Percentiles rank a stretch among this genome's conserved stretches.
Evolutionary conservation across 768 basidiomycete genomes (phyloP).

Genomic region (Amanita brunnescens): DNA sequence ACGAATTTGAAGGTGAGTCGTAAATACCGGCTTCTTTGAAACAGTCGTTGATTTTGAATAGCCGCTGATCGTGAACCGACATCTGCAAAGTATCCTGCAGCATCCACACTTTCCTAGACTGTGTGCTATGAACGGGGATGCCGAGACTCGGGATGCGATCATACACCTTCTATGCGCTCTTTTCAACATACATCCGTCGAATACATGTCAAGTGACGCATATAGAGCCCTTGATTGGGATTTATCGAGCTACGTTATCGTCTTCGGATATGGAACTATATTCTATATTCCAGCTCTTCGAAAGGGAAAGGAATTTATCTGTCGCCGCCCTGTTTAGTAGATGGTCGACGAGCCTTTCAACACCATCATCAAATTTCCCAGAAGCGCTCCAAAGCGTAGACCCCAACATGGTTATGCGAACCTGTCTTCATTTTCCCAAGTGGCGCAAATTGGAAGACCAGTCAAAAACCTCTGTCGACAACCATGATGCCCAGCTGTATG

Average conservation of each 20-base stretch:
- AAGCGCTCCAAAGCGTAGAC: constrained; percentile 66
- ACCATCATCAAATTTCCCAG: constrained; percentile 40
- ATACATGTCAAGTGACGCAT: constrained; percentile 81
- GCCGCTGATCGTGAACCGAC: constrained; percentile 69
- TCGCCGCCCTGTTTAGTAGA: constrained; percentile 48
- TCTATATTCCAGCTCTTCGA: constrained; percentile 78
- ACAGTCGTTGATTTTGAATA: constrained; percentile 11
- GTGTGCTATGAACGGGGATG: constrained; percentile 20
- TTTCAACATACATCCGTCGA: constrained; percentile 69
- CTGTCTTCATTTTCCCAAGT: constrained; percentile 60
- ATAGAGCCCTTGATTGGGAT: constrained; percentile 67
- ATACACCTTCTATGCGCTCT: constrained; percentile 52
- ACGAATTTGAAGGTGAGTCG: constrained; percentile 2
- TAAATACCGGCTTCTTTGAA: not conserved
- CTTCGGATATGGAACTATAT: constrained; percentile 57
- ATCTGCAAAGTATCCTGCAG: constrained; percentile 68
- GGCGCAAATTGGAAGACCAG: constrained; percentile 43
- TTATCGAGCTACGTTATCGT: constrained; percentile 67
- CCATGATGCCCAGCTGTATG: constrained; percentile 49
- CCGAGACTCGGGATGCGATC: constrained; percentile 34
- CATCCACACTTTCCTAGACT: constrained; percentile 52
- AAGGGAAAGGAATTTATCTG: constrained; percentile 52
- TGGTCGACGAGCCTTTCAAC: constrained; percentile 52
- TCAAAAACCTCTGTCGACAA: constrained; percentile 14
- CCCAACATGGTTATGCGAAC: constrained; percentile 59